Conservation (phyloP, 2,329 filamentous ascomycete species). For the Hysterium pulicare region DNA sequence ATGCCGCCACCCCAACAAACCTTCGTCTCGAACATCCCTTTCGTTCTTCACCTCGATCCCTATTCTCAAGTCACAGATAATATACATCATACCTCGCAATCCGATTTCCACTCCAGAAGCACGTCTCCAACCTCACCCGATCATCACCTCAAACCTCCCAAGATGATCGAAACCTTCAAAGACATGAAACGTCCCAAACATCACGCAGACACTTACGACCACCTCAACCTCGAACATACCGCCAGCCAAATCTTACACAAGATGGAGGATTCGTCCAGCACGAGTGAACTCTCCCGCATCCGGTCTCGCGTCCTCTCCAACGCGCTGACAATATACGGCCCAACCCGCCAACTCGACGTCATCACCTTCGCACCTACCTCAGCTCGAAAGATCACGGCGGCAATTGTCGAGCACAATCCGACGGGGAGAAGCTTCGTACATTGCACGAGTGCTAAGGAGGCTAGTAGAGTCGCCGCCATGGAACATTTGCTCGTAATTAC, state of each 20-base stretch:
- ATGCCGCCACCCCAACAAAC: too few relatives aligned
- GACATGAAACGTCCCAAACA: constrained; percentile 31
- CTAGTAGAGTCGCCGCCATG: constrained; percentile 25
- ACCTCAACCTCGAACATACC: constrained; percentile 25
- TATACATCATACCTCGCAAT: too few relatives aligned
- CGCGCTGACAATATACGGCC: constrained; percentile 33
- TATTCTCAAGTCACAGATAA: too few relatives aligned
- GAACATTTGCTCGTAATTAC: constrained; percentile 36
- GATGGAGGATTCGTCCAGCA: constrained; percentile 32
- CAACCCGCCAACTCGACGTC: constrained; percentile 33
- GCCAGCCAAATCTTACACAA: constrained; percentile 30
- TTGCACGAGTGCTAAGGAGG: constrained; percentile 31
- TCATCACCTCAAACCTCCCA: too few relatives aligned
- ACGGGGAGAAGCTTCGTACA: constrained; percentile 33
- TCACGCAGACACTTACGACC: constrained; percentile 25
- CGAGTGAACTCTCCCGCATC: constrained; percentile 10
- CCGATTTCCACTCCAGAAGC: too few relatives aligned
- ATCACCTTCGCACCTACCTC: constrained; percentile 34
- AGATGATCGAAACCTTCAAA: constrained; percentile 32
- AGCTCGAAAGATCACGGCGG: constrained; percentile 31
- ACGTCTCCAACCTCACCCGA: too few relatives aligned
- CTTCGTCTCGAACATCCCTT: too few relatives aligned
- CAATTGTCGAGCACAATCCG: constrained; percentile 36
- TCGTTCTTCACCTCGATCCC: too few relatives aligned
- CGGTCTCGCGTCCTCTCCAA: constrained; percentile 15